Evolutionary conservation across 2,329 filamentous ascomycete species (phyloP).

Genomic region (Ophioceras dolichostomum): DNA sequence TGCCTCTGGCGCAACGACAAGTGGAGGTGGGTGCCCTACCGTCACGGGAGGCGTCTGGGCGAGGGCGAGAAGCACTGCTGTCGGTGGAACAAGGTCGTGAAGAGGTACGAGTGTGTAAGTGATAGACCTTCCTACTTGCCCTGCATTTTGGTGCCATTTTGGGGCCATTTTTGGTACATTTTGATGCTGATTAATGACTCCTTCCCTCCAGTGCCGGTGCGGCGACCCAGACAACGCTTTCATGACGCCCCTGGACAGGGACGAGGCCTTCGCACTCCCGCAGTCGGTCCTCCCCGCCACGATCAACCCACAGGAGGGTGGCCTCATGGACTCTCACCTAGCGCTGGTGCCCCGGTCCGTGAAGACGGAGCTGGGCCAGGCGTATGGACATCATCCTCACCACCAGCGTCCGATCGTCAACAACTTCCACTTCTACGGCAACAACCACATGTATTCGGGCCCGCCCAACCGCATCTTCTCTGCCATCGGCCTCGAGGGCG

Average conservation of each 20-base stretch:
- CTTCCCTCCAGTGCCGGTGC: not conserved
- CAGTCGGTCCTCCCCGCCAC: conserved; percentile 2
- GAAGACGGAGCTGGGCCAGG: not conserved
- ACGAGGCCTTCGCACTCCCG: not conserved
- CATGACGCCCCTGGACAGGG: conserved; percentile 2
- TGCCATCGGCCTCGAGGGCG: too few species aligned
- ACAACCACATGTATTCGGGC: too few species aligned
- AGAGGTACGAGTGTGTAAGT: conserved; percentile 2
- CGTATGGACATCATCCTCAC: too few species aligned
- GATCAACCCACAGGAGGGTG: too few species aligned
- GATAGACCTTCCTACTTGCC: not conserved
- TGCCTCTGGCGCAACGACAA: conserved; percentile 1
- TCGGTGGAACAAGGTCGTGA: not conserved
- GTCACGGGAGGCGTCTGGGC: not conserved
- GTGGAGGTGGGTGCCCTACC: conserved; percentile 1
- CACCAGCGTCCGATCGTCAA: too few species aligned
- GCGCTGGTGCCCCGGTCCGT: too few species aligned
- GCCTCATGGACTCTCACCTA: too few species aligned
- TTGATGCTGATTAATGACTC: too few species aligned
- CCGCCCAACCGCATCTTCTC: too few species aligned
- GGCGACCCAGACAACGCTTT: conserved; percentile 2
- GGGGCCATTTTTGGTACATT: too few species aligned
- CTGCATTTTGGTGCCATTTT: not conserved
- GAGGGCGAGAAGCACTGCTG: conserved; percentile 3
- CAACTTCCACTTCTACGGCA: too few species aligned